Conservation (phyloP, 768 basidiomycete species). For the Amanita exitialis region DNA sequence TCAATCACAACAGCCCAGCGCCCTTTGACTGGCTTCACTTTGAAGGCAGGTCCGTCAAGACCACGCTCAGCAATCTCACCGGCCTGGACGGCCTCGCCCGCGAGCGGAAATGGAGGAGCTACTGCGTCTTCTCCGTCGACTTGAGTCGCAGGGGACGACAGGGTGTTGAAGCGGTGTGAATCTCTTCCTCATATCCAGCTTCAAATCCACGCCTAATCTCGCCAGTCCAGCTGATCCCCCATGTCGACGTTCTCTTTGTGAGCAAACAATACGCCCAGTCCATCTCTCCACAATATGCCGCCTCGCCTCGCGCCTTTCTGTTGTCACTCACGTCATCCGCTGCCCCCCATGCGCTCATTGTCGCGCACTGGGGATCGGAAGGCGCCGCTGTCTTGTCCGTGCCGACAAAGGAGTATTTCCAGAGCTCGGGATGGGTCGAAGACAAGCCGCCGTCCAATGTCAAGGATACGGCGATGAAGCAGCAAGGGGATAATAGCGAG, state of each 20-base stretch:
- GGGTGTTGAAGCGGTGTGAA: conserved; percentile 69
- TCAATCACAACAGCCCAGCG: conserved; percentile 50
- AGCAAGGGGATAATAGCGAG: conserved; percentile 19
- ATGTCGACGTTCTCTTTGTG: conserved; percentile 77
- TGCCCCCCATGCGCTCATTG: conserved; percentile 67
- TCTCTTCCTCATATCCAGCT: conserved; percentile 6
- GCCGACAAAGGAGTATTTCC: conserved; percentile 80
- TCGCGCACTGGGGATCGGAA: conserved; percentile 72
- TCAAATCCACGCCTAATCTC: conserved; percentile 5
- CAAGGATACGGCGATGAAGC: background rate
- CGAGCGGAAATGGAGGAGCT: conserved; percentile 75
- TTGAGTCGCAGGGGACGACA: conserved; percentile 65
- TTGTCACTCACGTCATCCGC: conserved; percentile 62
- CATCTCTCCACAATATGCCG: conserved; percentile 45
- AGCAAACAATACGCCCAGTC: conserved; percentile 63
- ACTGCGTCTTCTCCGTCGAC: conserved; percentile 76
- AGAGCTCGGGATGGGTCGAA: conserved; percentile 74
- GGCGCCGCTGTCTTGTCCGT: conserved; percentile 75
- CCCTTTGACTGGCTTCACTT: conserved; percentile 87
- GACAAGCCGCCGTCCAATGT: conserved; percentile 20
- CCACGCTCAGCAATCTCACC: conserved; percentile 66
- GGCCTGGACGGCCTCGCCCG: conserved; percentile 76
- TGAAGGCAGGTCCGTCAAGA: conserved; percentile 72
- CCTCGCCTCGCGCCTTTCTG: conserved; percentile 66
- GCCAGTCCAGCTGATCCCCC: conserved; percentile 56